Conservation (phyloP, 495 filamentous ascomycete genomes). For the Aeminium ludgeri region DNA sequence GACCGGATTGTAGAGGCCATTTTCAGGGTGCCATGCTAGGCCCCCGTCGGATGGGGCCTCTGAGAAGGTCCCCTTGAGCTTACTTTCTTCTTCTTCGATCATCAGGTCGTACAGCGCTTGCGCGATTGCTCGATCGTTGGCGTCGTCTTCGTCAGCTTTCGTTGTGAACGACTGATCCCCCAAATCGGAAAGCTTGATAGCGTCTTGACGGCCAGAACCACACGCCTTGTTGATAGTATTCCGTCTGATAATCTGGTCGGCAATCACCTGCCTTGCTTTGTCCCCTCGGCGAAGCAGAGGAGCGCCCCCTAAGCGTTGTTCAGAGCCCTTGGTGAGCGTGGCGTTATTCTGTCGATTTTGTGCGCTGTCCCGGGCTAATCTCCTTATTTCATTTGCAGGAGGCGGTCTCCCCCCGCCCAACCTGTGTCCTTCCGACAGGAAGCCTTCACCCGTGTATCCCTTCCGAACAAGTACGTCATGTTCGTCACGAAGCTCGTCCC, state of each 20-base stretch:
- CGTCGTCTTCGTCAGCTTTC: conserved; percentile 73
- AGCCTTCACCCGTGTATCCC: conserved; percentile 86
- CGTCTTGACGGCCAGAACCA: conserved; percentile 51
- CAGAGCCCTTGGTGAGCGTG: conserved; percentile 37
- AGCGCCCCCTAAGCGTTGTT: conserved; percentile 57
- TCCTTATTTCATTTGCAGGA: conserved; percentile 57
- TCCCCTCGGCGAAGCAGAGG: conserved; percentile 38
- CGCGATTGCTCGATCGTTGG: conserved; percentile 77
- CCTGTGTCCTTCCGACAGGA: conserved; percentile 55
- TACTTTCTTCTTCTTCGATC: conserved; percentile 64
- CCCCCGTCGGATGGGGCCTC: conserved; percentile 15
- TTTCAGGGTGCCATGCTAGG: conserved; percentile 22
- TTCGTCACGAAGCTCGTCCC: conserved; percentile 78
- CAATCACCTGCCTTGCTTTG: conserved; percentile 61
- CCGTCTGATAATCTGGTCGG: conserved; percentile 53
- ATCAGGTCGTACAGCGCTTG: conserved; percentile 77
- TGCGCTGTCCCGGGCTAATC: conserved; percentile 52
- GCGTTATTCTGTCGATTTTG: conserved; percentile 46
- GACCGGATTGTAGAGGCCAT: conserved; percentile 29
- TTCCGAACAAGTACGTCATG: conserved; percentile 55
- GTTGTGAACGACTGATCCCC: conserved; percentile 62
- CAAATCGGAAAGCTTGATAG: conserved; percentile 42
- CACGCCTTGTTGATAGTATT: conserved; percentile 52
- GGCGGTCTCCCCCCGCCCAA: conserved; percentile 43
- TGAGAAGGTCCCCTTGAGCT: conserved; percentile 40